Percentiles rank a stretch among this genome's conserved stretches.
These are phyloP conservation scores for Neonectria ditissima DNA, from an alignment of 2,329 filamentous ascomycete genomes.

Conservation along the genomic window DNA sequence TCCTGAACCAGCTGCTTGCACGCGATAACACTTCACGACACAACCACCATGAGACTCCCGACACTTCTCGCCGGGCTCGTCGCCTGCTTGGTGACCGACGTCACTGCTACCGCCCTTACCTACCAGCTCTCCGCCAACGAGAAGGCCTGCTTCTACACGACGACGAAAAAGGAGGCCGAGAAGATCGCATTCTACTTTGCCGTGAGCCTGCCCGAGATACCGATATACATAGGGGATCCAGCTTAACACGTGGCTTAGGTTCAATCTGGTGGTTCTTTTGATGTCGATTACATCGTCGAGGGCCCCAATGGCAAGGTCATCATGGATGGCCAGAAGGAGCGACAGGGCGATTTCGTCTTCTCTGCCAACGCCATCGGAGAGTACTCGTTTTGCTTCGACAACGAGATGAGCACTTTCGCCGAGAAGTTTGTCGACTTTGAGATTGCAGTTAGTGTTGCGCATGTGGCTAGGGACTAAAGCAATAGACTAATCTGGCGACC, in stretches of 20 bases:
- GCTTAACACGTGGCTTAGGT: slow-evolving; percentile 68
- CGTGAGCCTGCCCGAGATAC: slow-evolving; percentile 65
- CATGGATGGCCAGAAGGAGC: slow-evolving; percentile 87
- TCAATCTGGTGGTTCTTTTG: slow-evolving; percentile 97
- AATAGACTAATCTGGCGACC: slow-evolving; percentile 17
- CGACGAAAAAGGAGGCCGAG: slow-evolving; percentile 79
- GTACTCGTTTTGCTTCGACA: slow-evolving; percentile 98
- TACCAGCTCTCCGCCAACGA: slow-evolving; percentile 93
- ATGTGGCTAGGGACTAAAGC: background rate
- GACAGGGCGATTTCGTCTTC: slow-evolving; percentile 98
- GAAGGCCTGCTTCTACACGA: slow-evolving; percentile 93
- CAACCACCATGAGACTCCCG: slow-evolving; percentile 71
- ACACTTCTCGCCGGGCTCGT: slow-evolving; percentile 74
- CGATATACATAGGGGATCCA: background rate
- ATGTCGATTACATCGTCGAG: slow-evolving; percentile 91
- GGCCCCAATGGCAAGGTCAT: slow-evolving; percentile 86
- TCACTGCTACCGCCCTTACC: slow-evolving; percentile 89
- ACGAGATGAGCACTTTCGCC: slow-evolving; percentile 96
- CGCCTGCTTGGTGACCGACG: slow-evolving; percentile 76
- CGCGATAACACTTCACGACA: slow-evolving; percentile 44
- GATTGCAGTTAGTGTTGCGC: slow-evolving; percentile 71
- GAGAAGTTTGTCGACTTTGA: slow-evolving; percentile 99
- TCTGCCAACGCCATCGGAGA: slow-evolving; percentile 89
- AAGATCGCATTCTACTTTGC: slow-evolving; percentile 99
- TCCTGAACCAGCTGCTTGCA: slow-evolving; percentile 43